Base-by-base conservation (phyloP, 2,329 filamentous ascomycete genomes). In the Fusarium subtropicale region DNA sequence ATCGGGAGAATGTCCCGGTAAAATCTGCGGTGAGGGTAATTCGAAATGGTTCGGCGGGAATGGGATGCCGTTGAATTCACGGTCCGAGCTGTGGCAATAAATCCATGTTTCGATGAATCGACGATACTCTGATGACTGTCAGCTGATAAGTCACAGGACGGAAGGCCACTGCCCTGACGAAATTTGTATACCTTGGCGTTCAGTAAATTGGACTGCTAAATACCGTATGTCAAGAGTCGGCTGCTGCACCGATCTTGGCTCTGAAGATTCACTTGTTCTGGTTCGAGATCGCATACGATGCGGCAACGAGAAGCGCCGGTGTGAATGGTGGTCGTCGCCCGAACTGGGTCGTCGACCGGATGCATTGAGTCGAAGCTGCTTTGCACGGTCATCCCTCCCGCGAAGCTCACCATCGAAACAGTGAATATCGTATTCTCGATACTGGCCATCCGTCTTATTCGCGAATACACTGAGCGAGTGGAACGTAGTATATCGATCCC, bases 161-260 rank as follows among this genome's bases (percentile, higher is more conserved):
- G 16, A 34, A 46, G 59, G 69, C 56, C 57, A 53, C 39, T 41
- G 28, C 48, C 47, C 44, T 44, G 22, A 26, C 45, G 28, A 45
- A 48, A 30, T 48, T 36, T 54, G 30, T 52, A 74, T 76, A 85
- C 84, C 84, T 69, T 83, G 80, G 30, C 80, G 77, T 44, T 81
- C 79, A 42, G 81, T 84, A 66, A 86, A 86, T 55, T 86, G 84
- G 44, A 86, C 80, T 8, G 81, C 81, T 30, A 86, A 76, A 72
- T 85, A 83, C 50, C 82, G 80, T 50, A 86, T 83, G 60, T 84
- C 82, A 18, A 81, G 70, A 5, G 75, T 42, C 52, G 67, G 41
- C 60, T 73, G 64, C 22, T 74, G 65, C 18, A 69, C 67, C 20
- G 71, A 70, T 48, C 66, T 69, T 38, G 71, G 56, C 33, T 79